Evolutionary conservation across 352 stramenopile genomes (phyloP).

Genomic region (Globisporangium barbulae): DNA sequence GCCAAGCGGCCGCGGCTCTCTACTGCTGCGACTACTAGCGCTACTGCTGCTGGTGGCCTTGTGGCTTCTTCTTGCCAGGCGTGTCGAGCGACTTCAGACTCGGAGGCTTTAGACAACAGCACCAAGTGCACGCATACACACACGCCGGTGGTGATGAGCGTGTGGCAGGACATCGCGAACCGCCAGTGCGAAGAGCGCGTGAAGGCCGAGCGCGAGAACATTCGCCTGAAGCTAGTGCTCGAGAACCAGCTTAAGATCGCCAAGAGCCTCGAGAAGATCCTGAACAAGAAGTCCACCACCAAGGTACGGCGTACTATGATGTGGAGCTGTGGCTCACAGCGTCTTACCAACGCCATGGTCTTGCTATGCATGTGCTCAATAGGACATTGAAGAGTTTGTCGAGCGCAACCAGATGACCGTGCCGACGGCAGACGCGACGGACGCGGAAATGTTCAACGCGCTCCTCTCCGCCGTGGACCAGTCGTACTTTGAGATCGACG

Average conservation of each 20-base stretch:
- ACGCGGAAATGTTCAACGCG: background rate
- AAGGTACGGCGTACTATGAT: background rate
- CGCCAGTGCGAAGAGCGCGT: constrained; percentile 26
- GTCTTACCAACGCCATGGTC: background rate
- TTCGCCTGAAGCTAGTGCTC: constrained; percentile 28
- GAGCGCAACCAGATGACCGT: background rate
- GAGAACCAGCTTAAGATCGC: constrained; percentile 46
- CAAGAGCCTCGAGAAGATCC: constrained; percentile 31
- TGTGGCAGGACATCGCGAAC: constrained; percentile 20
- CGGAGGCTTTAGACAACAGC: background rate
- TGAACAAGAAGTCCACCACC: background rate
- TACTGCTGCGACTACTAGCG: background rate
- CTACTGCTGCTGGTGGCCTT: background rate
- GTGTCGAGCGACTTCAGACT: background rate
- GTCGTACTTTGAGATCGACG: constrained; percentile 3
- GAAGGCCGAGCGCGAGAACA: constrained; percentile 56
- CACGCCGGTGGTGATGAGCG: background rate
- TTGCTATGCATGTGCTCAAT: background rate
- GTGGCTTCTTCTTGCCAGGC: background rate
- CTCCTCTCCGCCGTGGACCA: background rate
- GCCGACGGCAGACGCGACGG: background rate
- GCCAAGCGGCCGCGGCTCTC: constrained; percentile 9
- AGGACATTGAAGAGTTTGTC: background rate
- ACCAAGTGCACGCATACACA: background rate
- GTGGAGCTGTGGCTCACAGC: too few species aligned